Evolutionary conservation across 1,284 basidiomycete genomes (phyloP), one percentile per base, ranked within the genome.

Genomic region (Austroboletus niveus): DNA sequence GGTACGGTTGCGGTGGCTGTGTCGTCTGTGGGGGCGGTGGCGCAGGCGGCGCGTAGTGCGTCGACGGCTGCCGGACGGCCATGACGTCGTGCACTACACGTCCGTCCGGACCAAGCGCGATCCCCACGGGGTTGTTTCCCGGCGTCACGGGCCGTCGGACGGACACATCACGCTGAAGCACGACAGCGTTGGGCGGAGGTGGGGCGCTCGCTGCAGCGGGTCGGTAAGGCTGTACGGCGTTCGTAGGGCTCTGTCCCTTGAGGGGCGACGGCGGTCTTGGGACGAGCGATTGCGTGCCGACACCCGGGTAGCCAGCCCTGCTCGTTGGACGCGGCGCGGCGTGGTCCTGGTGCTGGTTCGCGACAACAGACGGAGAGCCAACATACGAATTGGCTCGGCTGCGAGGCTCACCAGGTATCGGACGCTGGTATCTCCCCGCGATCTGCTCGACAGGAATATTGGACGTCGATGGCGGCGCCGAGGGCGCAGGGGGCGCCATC

Each of bases 381-480:
- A 74, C 69, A 55, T 72, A 70, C 64, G 80, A 76, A 58, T 75
- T 74, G 47, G 76, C 73, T 24, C 74, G 68, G 56, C 79, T 82
- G 42, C 75, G 63, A 27, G 70, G 58, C 72, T 98, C 94, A 3
- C 92, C 92, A 2, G 94, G 94, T 69, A 98, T 82, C 0, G 87
- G 84, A 62, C 94, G 92, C 15, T 86, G 81, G 62, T 97, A 97
- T 57, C 85, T 79, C 5, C 75, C 76, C 9, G 94, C 68, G 2
- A 94, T 85, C n/a, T 87, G 81, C 59, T 91, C 87, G 6, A 82
- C 78, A 0, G 82, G 76, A 8, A 77, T 65, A 49, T 82, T 75
- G 9, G 85, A 77, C 3, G 74, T 68, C 3, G 74, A 57, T 0
- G 76, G 57, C 0, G 64, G 57, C 6, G 63, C 42, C 10, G 61